phyloP scores from a whole-genome alignment of 108 stramenopile species.

The Nannochloropsis gaditana region DNA sequence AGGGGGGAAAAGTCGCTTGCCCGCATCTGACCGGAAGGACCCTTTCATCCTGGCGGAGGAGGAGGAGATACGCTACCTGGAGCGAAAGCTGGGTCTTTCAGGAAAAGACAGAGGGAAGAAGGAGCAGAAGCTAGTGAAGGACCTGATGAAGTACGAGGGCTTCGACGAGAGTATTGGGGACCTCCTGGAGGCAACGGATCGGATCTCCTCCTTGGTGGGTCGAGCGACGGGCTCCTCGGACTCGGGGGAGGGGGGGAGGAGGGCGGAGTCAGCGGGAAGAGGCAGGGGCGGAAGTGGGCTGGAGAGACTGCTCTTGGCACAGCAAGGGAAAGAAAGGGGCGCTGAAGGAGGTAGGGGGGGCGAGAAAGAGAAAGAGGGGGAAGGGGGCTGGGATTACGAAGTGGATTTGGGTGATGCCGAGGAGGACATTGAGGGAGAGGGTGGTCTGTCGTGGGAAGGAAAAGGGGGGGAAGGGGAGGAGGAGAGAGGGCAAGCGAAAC shows the following conservation, averaged over 20 bases:
- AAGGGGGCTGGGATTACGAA: background rate
- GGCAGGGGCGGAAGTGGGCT: background rate
- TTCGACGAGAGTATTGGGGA: conserved; percentile 17
- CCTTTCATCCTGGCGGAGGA: background rate
- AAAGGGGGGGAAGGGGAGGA: background rate
- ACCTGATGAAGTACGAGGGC: conserved; percentile 15
- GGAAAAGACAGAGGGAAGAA: conserved; percentile 12
- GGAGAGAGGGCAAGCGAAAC: background rate
- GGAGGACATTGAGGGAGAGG: no score
- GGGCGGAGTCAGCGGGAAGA: no score
- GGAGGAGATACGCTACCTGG: conserved; percentile 9
- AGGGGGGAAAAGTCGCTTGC: background rate
- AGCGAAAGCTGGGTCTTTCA: background rate
- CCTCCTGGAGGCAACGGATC: background rate
- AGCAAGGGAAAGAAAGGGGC: background rate
- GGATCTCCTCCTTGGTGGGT: background rate
- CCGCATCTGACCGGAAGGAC: background rate
- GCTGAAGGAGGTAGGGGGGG: background rate
- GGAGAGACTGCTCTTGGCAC: background rate
- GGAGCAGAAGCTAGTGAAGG: background rate
- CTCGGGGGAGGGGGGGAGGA: background rate
- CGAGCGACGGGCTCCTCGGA: background rate
- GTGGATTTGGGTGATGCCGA: background rate
- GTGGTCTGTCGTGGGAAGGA: background rate
- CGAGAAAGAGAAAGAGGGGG: background rate